Evolutionary conservation across 768 basidiomycete genomes (phyloP).

Genomic region (Dictyophora rubrovolvata): DNA sequence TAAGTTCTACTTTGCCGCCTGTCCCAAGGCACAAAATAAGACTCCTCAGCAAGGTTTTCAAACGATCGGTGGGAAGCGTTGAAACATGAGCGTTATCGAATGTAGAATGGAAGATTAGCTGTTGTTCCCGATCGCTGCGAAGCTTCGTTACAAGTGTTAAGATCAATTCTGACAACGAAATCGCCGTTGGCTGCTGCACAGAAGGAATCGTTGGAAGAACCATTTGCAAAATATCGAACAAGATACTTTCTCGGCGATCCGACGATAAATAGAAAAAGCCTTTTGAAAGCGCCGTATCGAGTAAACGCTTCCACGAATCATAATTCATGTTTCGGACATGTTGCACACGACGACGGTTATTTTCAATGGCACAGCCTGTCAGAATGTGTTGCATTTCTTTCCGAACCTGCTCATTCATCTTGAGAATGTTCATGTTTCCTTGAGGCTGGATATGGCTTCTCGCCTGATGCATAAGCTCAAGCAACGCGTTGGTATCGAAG

Average conservation of each 20-base stretch:
- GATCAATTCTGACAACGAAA: conserved; percentile 76
- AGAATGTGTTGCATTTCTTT: conserved; percentile 67
- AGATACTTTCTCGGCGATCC: conserved; percentile 76
- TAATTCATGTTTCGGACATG: conserved; percentile 62
- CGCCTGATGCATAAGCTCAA: conserved; percentile 56
- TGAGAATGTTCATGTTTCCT: conserved; percentile 51
- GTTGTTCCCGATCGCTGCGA: conserved; percentile 71
- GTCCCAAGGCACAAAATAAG: conserved; percentile 68
- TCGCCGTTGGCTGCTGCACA: conserved; percentile 59
- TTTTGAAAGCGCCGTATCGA: conserved; percentile 79
- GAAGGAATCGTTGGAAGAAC: conserved; percentile 60
- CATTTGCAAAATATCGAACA: conserved; percentile 83
- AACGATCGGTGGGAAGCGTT: conserved; percentile 68
- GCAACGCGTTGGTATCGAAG: conserved; percentile 62
- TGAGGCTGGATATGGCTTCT: conserved; percentile 55
- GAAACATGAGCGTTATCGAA: conserved; percentile 54
- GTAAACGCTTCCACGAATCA: conserved; percentile 73
- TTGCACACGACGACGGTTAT: conserved; percentile 73
- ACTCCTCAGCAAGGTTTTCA: conserved; percentile 62
- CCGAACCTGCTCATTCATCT: conserved; percentile 56
- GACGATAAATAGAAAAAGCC: conserved; percentile 77
- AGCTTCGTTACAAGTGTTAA: conserved; percentile 79
- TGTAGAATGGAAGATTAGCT: conserved; percentile 55
- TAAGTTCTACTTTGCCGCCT: conserved; percentile 69
- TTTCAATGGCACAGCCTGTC: conserved; percentile 78